Evolutionary conservation across 1,284 basidiomycete species (phyloP), one percentile per base, ranked within the genome.

Genomic region (Farysia itapuensis): DNA sequence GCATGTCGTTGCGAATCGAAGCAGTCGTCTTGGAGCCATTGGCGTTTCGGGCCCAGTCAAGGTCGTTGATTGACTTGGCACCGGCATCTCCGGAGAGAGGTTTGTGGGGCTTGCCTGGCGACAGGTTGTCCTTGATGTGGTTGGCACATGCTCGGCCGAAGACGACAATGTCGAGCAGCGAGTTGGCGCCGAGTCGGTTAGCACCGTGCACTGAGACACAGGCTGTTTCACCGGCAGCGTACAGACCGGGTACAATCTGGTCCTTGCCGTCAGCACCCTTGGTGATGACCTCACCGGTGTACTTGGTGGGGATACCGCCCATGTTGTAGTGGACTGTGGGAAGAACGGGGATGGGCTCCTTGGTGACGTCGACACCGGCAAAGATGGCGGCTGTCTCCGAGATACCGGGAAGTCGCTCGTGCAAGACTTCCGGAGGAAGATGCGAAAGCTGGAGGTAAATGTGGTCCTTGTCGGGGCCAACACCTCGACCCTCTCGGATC

Each of bases 371-470:
- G 64, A 98, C 95, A 80, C 95, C 95, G 74, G 91, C 85, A 81
- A 99, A 99, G 77, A 99, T 98, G 60, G 94, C 89, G 26, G 95
- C 95, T 11, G 95, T 99, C 83, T 99, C 95, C 41, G 95, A 98
- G 78, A 99, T 98, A 84, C 95, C 95, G 59, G 95, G 95, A 35
- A 99, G 83, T 77, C 95, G 87, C 80, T 98, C 94, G 79, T 92
- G 92, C 54, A 99, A 86, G 68, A 98, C 85, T 69, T 95, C 91
- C 39, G 95, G 84, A 48, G 95, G 95, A 32, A 99, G 81, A 82
- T 99, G 95, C 74, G 90, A 95, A 75, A 99, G 86, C 79, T 98
- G 95, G 61, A 99, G 82, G 81, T 88, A 95, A 77, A 96, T 82
- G 81, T 99, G 95, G 78, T 98, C 95, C 82, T 93, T 96, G 67